phyloP scores from a whole-genome alignment of 1,139 yeast species.

The Magnusiomyces fungicola region DNA sequence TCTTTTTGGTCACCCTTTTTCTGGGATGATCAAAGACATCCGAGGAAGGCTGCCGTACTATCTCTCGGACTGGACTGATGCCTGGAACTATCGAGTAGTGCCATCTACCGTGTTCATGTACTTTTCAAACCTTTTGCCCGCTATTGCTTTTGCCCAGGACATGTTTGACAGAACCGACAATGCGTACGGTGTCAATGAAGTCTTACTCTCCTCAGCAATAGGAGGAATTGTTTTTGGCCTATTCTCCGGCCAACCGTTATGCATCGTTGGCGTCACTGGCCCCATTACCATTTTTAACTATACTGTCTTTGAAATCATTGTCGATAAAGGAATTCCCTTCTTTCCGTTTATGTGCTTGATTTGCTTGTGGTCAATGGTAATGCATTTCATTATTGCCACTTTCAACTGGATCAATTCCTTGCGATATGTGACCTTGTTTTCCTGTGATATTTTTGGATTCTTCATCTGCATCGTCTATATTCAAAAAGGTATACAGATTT shows the following conservation, averaged over 20 bases:
- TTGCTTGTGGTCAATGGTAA: slow-evolving; percentile 81
- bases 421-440: slow-evolving; percentile 68
- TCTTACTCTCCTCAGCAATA: slow-evolving; percentile 71
- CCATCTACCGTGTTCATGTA: slow-evolving; percentile 79
- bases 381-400: slow-evolving; percentile 68
- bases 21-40: slow-evolving; percentile 54
- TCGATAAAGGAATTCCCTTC: slow-evolving; percentile 57
- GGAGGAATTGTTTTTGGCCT: slow-evolving; percentile 88
- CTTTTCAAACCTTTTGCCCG: slow-evolving; percentile 85
- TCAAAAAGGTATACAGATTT: slow-evolving; percentile 82
- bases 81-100: slow-evolving; percentile 77
- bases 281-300: slow-evolving; percentile 88
- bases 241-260: slow-evolving; percentile 82
- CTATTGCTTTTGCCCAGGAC: slow-evolving; percentile 94
- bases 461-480: slow-evolving; percentile 86
- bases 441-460: slow-evolving; percentile 91
- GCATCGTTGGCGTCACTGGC: slow-evolving; percentile 94
- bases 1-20: slow-evolving; percentile 36
- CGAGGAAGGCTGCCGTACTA: slow-evolving; percentile 57
- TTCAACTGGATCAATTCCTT: slow-evolving; percentile 63
- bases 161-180: slow-evolving; percentile 83
- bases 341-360: slow-evolving; percentile 97
- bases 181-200: slow-evolving; percentile 87
- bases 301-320: slow-evolving; percentile 77
- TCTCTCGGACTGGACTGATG: slow-evolving; percentile 72